Conservation (phyloP, 768 basidiomycete species). For the Boletellus ananas region DNA sequence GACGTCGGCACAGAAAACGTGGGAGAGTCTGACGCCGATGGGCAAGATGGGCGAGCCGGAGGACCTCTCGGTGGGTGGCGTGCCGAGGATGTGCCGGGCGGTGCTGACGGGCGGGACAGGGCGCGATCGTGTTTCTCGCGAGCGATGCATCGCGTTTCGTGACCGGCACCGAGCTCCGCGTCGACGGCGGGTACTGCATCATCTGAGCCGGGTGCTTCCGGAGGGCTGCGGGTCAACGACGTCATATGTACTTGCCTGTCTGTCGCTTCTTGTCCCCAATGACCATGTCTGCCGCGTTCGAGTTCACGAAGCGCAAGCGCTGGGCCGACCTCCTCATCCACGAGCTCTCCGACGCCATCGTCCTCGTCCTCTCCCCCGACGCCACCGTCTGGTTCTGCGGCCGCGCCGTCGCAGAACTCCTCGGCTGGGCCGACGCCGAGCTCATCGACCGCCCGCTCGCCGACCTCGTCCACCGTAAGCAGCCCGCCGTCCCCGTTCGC, state of each 20-base stretch:
- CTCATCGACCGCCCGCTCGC: constrained; percentile 63
- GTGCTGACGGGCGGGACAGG: constrained; percentile 38
- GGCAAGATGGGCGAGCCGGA: constrained; percentile 93
- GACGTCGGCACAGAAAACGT: constrained; percentile 53
- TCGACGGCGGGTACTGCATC: constrained; percentile 87
- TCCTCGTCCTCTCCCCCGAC: constrained; percentile 61
- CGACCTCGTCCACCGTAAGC: constrained; percentile 60
- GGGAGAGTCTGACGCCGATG: constrained; percentile 85
- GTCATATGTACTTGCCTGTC: constrained; percentile 16
- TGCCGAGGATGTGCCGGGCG: background rate
- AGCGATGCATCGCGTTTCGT: constrained; percentile 89
- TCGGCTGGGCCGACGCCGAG: constrained; percentile 76
- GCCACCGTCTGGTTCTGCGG: constrained; percentile 69
- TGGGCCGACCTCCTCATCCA: constrained; percentile 80
- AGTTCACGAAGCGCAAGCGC: constrained; percentile 83
- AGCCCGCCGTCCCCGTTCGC: constrained; percentile 6
- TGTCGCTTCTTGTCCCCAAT: constrained; percentile 6
- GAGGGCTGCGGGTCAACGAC: constrained; percentile 18
- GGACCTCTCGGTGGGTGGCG: constrained; percentile 67
- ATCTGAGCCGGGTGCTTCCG: constrained; percentile 35
- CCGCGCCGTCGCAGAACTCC: constrained; percentile 60
- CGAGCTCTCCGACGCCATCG: constrained; percentile 71
- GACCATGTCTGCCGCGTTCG: constrained; percentile 42
- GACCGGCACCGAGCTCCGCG: constrained; percentile 79
- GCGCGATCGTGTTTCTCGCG: constrained; percentile 85